phyloP scores from a whole-genome alignment of 495 filamentous ascomycete species.

The Penicillium salamii region DNA sequence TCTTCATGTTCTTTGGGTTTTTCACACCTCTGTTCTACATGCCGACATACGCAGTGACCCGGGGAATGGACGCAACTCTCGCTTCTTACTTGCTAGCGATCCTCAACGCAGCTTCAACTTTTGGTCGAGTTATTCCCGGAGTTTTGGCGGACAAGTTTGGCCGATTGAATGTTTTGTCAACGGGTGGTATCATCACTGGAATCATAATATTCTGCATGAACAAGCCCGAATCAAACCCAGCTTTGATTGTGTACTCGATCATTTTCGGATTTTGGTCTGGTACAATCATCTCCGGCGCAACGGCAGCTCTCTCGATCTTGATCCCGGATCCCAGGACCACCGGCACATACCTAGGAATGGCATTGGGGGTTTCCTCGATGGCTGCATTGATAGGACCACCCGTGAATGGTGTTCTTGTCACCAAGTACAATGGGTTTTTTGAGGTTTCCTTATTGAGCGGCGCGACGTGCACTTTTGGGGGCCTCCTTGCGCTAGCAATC shows the following conservation, averaged over 20 bases:
- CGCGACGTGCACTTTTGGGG: constrained; percentile 19
- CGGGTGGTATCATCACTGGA: constrained; percentile 19
- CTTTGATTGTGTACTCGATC: constrained; percentile 30
- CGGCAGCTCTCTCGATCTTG: constrained; percentile 40
- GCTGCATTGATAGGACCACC: constrained; percentile 52
- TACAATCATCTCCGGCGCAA: constrained; percentile 44
- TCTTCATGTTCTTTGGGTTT: constrained; percentile 63
- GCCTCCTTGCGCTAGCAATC: background rate
- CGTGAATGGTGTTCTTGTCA: constrained; percentile 47
- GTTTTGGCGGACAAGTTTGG: constrained; percentile 54
- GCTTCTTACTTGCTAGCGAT: constrained; percentile 63
- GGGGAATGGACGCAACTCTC: constrained; percentile 54
- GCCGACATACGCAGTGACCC: constrained; percentile 48
- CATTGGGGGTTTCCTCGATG: constrained; percentile 41
- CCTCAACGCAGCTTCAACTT: constrained; percentile 55
- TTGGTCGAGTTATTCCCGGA: constrained; percentile 53
- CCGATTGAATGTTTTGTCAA: constrained; percentile 39
- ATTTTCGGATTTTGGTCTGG: constrained; percentile 35
- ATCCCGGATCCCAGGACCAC: constrained; percentile 41
- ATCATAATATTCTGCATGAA: constrained; percentile 31
- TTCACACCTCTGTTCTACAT: constrained; percentile 69
- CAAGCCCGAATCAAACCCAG: constrained; percentile 17
- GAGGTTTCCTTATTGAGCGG: constrained; percentile 49
- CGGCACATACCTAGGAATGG: constrained; percentile 57
- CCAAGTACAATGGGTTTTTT: constrained; percentile 36